Conservation (phyloP, 169 alveolate species). For the Plasmodium yoelii region DNA sequence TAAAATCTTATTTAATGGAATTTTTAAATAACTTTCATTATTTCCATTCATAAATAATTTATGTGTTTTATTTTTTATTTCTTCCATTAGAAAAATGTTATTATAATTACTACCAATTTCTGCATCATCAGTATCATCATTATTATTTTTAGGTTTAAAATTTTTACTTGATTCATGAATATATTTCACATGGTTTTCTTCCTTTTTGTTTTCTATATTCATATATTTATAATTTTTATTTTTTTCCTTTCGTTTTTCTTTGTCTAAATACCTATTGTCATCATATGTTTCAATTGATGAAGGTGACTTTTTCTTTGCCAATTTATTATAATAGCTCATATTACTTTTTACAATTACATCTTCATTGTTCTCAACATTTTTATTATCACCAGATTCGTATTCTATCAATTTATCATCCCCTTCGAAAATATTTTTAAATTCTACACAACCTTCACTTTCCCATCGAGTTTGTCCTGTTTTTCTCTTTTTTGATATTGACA, state of each 20-base stretch:
- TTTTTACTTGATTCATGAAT: neutral
- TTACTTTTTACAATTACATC: neutral
- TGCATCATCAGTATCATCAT: neutral
- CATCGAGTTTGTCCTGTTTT: neutral
- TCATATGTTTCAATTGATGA: neutral
- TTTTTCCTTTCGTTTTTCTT: conserved; percentile 1
- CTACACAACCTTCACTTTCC: neutral
- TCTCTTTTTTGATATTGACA: too few species aligned
- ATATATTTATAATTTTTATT: neutral
- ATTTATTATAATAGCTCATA: too few species aligned
- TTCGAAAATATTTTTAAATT: neutral
- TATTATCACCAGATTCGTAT: neutral
- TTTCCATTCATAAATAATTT: conserved; percentile 17
- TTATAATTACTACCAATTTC: neutral
- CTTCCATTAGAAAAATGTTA: neutral
- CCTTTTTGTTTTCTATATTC: neutral
- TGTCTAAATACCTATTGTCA: neutral
- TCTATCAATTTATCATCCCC: neutral
- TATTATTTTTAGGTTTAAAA: neutral
- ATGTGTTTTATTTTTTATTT: conserved; percentile 13
- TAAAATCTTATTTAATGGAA: conserved; percentile 52
- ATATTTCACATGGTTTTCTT: neutral
- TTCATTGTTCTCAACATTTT: neutral
- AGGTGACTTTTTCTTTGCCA: too few species aligned
- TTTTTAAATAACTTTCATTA: conserved; percentile 57